phyloP scores from a whole-genome alignment of 768 basidiomycete genomes.

The Suillus discolor region DNA sequence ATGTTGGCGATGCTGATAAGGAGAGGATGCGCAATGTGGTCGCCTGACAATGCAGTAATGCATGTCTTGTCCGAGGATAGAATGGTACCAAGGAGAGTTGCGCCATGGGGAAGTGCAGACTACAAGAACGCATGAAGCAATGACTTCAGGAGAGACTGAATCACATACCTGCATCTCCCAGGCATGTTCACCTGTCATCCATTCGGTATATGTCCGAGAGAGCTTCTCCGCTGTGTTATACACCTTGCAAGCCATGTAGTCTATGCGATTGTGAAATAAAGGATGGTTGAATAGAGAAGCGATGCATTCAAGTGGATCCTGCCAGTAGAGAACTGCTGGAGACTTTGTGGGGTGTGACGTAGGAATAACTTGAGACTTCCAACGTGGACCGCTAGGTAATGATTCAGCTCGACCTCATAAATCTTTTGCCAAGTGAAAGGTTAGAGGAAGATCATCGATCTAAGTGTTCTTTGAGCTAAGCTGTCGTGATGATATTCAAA shows the following conservation, averaged over 20 bases:
- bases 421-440: conserved; percentile 29
- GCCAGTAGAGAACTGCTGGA: conserved; percentile 25
- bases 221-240: too few species aligned
- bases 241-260: conserved; percentile 31
- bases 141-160: too few species aligned
- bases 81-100: too few species aligned
- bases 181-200: too few species aligned
- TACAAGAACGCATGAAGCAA: too few species aligned
- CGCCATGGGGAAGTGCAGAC: too few species aligned
- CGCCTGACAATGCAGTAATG: conserved; percentile 33
- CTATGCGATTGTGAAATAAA: conserved; percentile 19
- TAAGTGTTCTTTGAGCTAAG: background rate
- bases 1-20: conserved; percentile 36
- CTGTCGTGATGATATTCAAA: background rate
- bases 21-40: conserved; percentile 30
- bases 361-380: conserved; percentile 18
- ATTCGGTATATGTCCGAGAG: too few species aligned
- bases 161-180: too few species aligned
- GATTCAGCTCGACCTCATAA: conserved; percentile 19
- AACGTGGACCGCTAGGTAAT: conserved; percentile 25
- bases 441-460: conserved; percentile 12
- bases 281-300: conserved; percentile 27
- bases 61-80: too few species aligned
- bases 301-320: too few species aligned
- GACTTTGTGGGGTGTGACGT: conserved; percentile 21